Percentiles rank a stretch among this genome's conserved stretches.
These are phyloP conservation scores for Vitis riparia DNA, from an alignment of 164 flowering plant genomes.

Conservation along the genomic window DNA sequence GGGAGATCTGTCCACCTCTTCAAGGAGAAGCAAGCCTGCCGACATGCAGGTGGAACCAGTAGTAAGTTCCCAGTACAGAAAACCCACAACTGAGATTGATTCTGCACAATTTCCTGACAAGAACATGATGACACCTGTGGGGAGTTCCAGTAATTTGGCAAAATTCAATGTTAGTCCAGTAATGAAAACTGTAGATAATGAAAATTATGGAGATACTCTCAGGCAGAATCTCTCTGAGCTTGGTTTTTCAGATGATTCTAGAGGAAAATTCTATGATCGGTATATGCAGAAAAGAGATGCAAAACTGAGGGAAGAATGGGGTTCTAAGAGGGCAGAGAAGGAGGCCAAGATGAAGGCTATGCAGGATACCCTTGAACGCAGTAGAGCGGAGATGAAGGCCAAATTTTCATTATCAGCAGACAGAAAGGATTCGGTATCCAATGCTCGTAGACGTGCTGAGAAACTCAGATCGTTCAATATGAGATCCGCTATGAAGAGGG, in stretches of 20 bases:
- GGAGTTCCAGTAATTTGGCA: slow-evolving; percentile 27
- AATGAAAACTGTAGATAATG: slow-evolving; percentile 33
- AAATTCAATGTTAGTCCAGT: slow-evolving; percentile 34
- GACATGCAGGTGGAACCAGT: slow-evolving; percentile 42
- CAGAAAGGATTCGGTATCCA: slow-evolving; percentile 42
- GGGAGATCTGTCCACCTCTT: slow-evolving; percentile 60
- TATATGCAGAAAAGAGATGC: slow-evolving; percentile 91
- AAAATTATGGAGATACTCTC: slow-evolving; percentile 25
- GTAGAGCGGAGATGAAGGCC: slow-evolving; percentile 78
- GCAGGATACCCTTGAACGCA: slow-evolving; percentile 81
- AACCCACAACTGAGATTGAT: slow-evolving; percentile 29
- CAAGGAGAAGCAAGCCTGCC: slow-evolving; percentile 53
- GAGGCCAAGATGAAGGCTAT: slow-evolving; percentile 88
- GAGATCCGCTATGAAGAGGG: slow-evolving; percentile 44
- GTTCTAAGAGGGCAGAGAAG: slow-evolving; percentile 67
- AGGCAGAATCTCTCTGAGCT: slow-evolving; percentile 46
- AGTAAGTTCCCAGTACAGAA: slow-evolving; percentile 26
- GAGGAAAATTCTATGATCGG: slow-evolving; percentile 71
- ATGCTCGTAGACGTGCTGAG: slow-evolving; percentile 63
- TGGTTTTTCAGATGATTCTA: slow-evolving; percentile 54
- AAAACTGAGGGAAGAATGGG: slow-evolving; percentile 82
- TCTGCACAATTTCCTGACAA: slow-evolving; percentile 31
- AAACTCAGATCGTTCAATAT: slow-evolving; percentile 65
- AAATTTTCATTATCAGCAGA: slow-evolving; percentile 61
- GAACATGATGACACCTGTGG: slow-evolving; percentile 24